Base-by-base conservation (phyloP, 352 stramenopile genomes). In the Phytopythium ostracodes region DNA sequence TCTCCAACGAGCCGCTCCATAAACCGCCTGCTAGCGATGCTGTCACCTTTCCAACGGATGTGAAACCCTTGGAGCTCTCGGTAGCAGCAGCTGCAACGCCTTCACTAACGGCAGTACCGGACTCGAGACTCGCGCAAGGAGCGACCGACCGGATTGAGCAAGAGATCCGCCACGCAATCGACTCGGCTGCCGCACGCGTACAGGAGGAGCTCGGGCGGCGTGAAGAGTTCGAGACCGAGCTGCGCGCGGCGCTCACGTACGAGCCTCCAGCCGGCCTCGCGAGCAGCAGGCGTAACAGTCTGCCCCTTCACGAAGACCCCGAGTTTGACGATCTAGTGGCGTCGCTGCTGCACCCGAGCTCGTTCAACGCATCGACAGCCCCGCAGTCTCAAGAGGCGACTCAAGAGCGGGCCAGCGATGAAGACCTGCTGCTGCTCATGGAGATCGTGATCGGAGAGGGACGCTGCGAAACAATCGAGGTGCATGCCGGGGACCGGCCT, bases 401-500 rank as follows among this genome's bases (percentile, higher is more conserved):
- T 7, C 43, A 36, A 8, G 43, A 60, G 43, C n/a, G 36, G 3
- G n/a, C 17, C 8, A 24, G 43, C 47, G 64, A 44, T 33, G 64
- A 51, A 2, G 77, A 92, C 53, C 68, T 94, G 18, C 63, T 92
- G 46, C 50, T 94, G 14, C 40, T 92, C 44, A 90, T 94, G 76
- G 85, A 94, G 33, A 73, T 94, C 4, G 70, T 92, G 38, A 91
- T 92, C 51, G 75, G 77, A 15, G 72, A 90, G 56, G 85, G 78
- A 4, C 69, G 75, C 22, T 85, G 77, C 49, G 81, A 89, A 58
- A 91, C 74, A 9, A 90, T 94, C 35, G 77, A 90, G 33, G 73
- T 94, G 46, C 64, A 83, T 59, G 71, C 79, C 6, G 67, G 73
- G 7, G 85, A 91, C 40, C 53, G 73, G 50, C 79, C 85, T 0